These are phyloP conservation scores for Heliosperma pusillum DNA, from an alignment of 148 eudicot genomes.

Conservation along the genomic window DNA sequence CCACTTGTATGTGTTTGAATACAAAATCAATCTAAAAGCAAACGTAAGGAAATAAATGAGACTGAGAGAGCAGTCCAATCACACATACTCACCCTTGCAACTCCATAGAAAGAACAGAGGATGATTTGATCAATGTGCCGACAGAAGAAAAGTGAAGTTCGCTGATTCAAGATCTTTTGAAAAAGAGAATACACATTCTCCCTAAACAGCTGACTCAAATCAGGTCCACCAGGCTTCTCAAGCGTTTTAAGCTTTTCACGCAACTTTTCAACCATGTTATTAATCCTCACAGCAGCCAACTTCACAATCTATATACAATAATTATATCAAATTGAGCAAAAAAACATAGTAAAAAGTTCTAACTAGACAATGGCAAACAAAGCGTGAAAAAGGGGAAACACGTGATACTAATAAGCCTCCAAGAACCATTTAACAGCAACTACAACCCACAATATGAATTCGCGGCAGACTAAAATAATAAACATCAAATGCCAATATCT, in stretches of 20 bases:
- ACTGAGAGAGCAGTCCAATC: background rate
- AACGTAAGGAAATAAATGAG: background rate
- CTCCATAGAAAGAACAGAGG: constrained; percentile 89
- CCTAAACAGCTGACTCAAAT: constrained; percentile 59
- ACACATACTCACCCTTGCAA: constrained; percentile 73
- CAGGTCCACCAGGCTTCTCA: constrained; percentile 4
- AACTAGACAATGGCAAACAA: background rate
- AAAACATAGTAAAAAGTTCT: background rate
- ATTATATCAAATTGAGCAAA: background rate
- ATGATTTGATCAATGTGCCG: constrained; percentile 95
- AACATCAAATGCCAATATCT: background rate
- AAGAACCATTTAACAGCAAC: background rate
- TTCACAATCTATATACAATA: constrained; percentile 62
- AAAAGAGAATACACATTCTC: constrained; percentile 86
- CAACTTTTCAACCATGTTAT: constrained; percentile 76
- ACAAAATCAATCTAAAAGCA: background rate
- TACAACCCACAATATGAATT: background rate
- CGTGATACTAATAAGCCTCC: background rate
- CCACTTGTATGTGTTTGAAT: background rate
- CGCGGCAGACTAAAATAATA: background rate
- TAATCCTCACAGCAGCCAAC: constrained; percentile 96
- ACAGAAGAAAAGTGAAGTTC: constrained; percentile 70
- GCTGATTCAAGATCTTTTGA: constrained; percentile 65
- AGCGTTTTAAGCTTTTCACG: constrained; percentile 36
- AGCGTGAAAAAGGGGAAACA: background rate